These are phyloP conservation scores for Aphanomyces stellatus DNA, from an alignment of 352 stramenopile genomes.

Conservation along the genomic window DNA sequence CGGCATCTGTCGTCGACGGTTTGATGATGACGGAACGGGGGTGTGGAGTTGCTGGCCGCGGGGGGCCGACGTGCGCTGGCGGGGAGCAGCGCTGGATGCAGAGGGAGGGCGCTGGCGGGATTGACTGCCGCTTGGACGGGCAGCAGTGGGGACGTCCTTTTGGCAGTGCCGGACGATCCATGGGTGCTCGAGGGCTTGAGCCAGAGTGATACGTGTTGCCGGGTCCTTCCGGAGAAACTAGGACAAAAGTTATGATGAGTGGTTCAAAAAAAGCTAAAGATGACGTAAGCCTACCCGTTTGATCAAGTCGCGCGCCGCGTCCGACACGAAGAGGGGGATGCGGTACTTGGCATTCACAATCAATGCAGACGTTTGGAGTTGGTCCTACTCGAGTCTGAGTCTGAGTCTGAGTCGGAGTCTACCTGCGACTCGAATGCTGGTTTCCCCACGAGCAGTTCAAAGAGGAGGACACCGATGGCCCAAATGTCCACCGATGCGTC, in stretches of 20 bases:
- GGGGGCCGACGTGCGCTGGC: too few relatives aligned
- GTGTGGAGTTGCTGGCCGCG: too few relatives aligned
- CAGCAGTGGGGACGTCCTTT: neutral
- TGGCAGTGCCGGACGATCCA: slow-evolving; percentile 39
- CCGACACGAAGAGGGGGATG: slow-evolving; percentile 61
- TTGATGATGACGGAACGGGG: too few relatives aligned
- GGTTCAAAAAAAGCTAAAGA: neutral
- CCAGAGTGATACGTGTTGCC: slow-evolving; percentile 42
- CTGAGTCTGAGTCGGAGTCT: slow-evolving; percentile 6
- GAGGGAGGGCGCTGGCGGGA: too few relatives aligned
- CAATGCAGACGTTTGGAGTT: slow-evolving; percentile 92
- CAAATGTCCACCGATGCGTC: slow-evolving; percentile 99
- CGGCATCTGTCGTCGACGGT: too few relatives aligned
- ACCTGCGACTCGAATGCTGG: slow-evolving; percentile 96
- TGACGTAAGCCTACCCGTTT: slow-evolving; percentile 30
- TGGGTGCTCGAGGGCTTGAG: slow-evolving; percentile 63
- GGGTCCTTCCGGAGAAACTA: slow-evolving; percentile 74
- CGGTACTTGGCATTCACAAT: slow-evolving; percentile 84
- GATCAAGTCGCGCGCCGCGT: slow-evolving; percentile 65
- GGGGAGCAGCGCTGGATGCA: too few relatives aligned
- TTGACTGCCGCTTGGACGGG: neutral
- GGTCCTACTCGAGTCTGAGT: slow-evolving; percentile 40
- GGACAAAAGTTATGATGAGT: neutral
- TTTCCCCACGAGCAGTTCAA: slow-evolving; percentile 95
- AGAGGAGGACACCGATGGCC: slow-evolving; percentile 98